Conservation (phyloP, 345 rosid genomes). For the Acer negundo region DNA sequence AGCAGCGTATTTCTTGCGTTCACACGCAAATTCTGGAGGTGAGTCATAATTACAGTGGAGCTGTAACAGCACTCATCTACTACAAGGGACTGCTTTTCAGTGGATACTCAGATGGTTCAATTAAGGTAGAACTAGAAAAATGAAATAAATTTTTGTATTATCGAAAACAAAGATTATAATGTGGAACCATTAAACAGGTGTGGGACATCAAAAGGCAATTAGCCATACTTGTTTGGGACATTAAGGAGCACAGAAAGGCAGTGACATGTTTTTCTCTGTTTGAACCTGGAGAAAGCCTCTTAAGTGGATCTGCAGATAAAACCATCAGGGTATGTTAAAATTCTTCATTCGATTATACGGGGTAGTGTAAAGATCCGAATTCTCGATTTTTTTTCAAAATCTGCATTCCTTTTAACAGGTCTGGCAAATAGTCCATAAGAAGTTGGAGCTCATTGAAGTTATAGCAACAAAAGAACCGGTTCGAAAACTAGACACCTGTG, state of each 20-base stretch:
- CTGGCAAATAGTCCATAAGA: slow-evolving; percentile 71
- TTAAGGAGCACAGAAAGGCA: slow-evolving; percentile 71
- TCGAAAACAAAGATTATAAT: neutral
- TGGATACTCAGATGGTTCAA: slow-evolving; percentile 85
- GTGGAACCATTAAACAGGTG: slow-evolving; percentile 37
- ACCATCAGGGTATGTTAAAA: slow-evolving; percentile 56
- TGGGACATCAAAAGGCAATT: slow-evolving; percentile 71
- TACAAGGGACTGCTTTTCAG: slow-evolving; percentile 84
- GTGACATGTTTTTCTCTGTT: slow-evolving; percentile 81
- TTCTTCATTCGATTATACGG: neutral
- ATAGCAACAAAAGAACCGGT: slow-evolving; percentile 64
- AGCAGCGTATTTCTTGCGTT: slow-evolving; percentile 90
- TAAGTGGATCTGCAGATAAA: slow-evolving; percentile 90
- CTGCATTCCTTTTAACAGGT: slow-evolving; percentile 41
- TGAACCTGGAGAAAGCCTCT: slow-evolving; percentile 71
- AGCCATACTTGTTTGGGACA: slow-evolving; percentile 59
- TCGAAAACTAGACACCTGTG: slow-evolving; percentile 53
- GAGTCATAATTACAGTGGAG: slow-evolving; percentile 58
- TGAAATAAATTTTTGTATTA: neutral
- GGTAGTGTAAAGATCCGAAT: neutral
- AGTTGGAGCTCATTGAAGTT: slow-evolving; percentile 69
- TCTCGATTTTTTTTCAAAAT: neutral
- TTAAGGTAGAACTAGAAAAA: slow-evolving; percentile 46
- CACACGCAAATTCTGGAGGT: slow-evolving; percentile 88
- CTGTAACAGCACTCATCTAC: slow-evolving; percentile 83